These are phyloP conservation scores for Neospora caninum DNA, from an alignment of 169 alveolate species.

Conservation along the genomic window DNA sequence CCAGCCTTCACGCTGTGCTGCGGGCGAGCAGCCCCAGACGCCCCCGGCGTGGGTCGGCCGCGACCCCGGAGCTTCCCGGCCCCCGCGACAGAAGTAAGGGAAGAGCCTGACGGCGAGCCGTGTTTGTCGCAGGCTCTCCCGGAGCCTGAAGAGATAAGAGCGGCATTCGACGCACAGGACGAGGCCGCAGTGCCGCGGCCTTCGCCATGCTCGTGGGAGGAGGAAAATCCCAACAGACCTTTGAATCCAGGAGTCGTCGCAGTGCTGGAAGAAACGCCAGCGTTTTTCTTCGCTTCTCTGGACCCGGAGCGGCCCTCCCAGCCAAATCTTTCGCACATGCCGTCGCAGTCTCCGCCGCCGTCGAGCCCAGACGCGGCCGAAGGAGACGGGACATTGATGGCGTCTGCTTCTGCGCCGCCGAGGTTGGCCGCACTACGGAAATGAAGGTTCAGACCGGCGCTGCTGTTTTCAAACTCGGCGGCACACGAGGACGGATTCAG, in stretches of 20 bases:
- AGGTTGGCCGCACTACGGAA: conserved; percentile 57
- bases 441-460: conserved; percentile 65
- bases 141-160: not conserved
- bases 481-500: conserved; percentile 41
- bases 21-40: not conserved
- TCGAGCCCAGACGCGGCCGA: not conserved
- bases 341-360: not conserved
- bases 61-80: not conserved
- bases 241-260: conserved; percentile 63
- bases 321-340: not conserved
- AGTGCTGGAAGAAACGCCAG: not conserved
- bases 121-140: not conserved
- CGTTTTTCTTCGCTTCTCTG: too few relatives aligned
- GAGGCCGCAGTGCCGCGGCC: not conserved
- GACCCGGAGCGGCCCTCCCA: not conserved
- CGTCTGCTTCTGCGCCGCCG: conserved; percentile 27
- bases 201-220: not conserved
- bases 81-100: not conserved
- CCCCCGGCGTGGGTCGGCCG: not conserved
- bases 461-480: conserved; percentile 62
- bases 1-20: not conserved
- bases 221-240: conserved; percentile 47
- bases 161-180: not conserved
- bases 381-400: not conserved
- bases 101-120: not conserved